Evolutionary conservation across 352 stramenopile species (phyloP).

Genomic region (Phytophthora idaei): DNA sequence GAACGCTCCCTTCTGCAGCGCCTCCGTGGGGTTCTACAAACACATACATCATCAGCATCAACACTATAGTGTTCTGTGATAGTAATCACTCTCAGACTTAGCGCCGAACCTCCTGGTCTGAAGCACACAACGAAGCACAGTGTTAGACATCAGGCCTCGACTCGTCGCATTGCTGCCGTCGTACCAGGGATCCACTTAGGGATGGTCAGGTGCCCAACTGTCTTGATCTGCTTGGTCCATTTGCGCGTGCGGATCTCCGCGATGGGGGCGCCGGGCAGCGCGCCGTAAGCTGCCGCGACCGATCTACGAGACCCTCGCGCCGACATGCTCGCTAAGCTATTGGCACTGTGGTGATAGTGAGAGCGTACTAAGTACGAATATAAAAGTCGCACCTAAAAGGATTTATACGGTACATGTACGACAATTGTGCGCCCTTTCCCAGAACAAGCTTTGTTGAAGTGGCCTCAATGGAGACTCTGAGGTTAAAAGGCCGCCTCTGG

Average conservation of each 20-base stretch:
- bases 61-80: not conserved
- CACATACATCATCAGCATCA: not conserved
- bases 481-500: too few relatives aligned
- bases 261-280: slow-evolving; percentile 52
- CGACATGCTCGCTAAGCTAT: slow-evolving; percentile 45
- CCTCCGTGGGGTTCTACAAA: slow-evolving; percentile 59
- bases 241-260: slow-evolving; percentile 74
- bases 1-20: slow-evolving; percentile 61
- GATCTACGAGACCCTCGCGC: slow-evolving; percentile 46
- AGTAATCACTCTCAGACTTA: not conserved
- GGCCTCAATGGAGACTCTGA: not conserved
- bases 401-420: slow-evolving; percentile 1
- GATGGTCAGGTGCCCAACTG: slow-evolving; percentile 72
- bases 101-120: slow-evolving; percentile 60
- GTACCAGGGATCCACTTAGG: slow-evolving; percentile 77
- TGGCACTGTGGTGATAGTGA: not conserved
- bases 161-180: slow-evolving; percentile 4
- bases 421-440: slow-evolving; percentile 9
- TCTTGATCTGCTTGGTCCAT: slow-evolving; percentile 75
- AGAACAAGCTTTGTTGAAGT: slow-evolving; percentile 15
- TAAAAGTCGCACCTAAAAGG: slow-evolving; percentile 12
- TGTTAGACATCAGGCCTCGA: slow-evolving; percentile 8
- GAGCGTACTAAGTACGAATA: not conserved
- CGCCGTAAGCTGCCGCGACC: slow-evolving; percentile 38
- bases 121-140: slow-evolving; percentile 13